Evolutionary conservation across 176 grass and related monocot species (phyloP).

Genomic region (Juncus effusus): DNA sequence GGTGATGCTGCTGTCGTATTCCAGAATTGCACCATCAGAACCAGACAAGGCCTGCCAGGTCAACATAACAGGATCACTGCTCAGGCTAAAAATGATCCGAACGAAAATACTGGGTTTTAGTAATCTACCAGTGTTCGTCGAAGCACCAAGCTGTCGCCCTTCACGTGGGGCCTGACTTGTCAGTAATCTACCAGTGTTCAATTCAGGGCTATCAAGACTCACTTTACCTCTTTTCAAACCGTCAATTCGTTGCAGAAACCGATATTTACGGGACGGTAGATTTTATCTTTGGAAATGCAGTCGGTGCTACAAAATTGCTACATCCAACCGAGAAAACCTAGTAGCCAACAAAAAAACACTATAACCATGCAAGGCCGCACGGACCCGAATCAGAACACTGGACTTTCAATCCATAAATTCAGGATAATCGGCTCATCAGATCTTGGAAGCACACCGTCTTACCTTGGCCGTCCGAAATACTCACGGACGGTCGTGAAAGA

Average conservation of each 20-base stretch:
- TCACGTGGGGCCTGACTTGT: constrained; percentile 52
- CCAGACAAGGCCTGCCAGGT: constrained; percentile 21
- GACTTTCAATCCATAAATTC: constrained; percentile 65
- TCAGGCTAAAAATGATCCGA: constrained; percentile 37
- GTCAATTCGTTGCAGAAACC: constrained; percentile 48
- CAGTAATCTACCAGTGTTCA: constrained; percentile 58
- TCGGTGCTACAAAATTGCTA: constrained; percentile 55
- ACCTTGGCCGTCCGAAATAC: constrained; percentile 62
- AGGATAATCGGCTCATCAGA: constrained; percentile 40
- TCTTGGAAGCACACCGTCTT: constrained; percentile 36
- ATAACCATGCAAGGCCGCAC: constrained; percentile 66
- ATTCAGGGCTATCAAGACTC: constrained; percentile 75
- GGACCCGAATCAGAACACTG: constrained; percentile 70
- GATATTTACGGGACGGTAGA: constrained; percentile 67
- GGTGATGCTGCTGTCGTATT: constrained; percentile 32
- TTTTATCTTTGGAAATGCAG: constrained; percentile 80
- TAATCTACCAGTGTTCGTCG: constrained; percentile 46
- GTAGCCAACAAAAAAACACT: constrained; percentile 19
- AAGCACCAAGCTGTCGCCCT: constrained; percentile 71
- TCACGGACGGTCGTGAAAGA: constrained; percentile 49
- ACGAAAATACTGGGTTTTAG: constrained; percentile 40
- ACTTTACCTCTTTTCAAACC: constrained; percentile 62
- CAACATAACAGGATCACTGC: constrained; percentile 31
- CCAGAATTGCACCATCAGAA: constrained; percentile 27
- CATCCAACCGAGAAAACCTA: constrained; percentile 40